A percentile compares a stretch with the other conserved stretches of the same genome.
Conservation (phyloP, 2,329 filamentous ascomycete genomes). For the Lasiodiplodia hormozganensis region DNA sequence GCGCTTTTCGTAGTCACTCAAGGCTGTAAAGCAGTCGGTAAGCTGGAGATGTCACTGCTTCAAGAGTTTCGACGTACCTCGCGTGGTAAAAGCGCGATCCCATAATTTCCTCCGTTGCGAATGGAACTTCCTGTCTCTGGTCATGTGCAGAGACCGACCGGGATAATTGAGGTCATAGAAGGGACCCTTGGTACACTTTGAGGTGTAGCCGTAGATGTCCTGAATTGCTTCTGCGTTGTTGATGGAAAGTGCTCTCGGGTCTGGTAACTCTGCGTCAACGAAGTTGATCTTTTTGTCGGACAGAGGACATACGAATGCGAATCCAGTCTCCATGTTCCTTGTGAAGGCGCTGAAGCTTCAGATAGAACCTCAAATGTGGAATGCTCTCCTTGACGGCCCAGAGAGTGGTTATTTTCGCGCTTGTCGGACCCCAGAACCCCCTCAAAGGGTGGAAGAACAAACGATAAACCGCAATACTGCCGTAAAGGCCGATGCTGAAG, state of each 20-base stretch:
- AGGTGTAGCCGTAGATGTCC: constrained; percentile 40
- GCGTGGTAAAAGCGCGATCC: constrained; percentile 43
- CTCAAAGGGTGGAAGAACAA: constrained; percentile 49
- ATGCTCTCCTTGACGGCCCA: constrained; percentile 41
- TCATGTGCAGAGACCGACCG: constrained; percentile 37
- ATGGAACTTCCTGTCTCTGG: constrained; percentile 41
- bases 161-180: constrained; percentile 37
- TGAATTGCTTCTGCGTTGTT: constrained; percentile 40
- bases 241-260: constrained; percentile 44
- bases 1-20: constrained; percentile 11
- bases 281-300: neutral
- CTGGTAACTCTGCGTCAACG: neutral
- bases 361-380: constrained; percentile 36
- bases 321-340: constrained; percentile 43
- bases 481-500: constrained; percentile 31
- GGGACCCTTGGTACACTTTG: constrained; percentile 40
- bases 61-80: constrained; percentile 5
- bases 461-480: constrained; percentile 51
- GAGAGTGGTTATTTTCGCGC: constrained; percentile 47
- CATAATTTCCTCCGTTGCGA: constrained; percentile 40
- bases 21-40: neutral
- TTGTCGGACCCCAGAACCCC: constrained; percentile 49
- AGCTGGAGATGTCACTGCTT: neutral
- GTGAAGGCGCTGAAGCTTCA: constrained; percentile 37
- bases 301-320: constrained; percentile 36